Percentiles rank a stretch among this genome's conserved stretches.
Conservation (phyloP, 2,329 filamentous ascomycete species). For the Zymoseptoria ardabiliae region DNA sequence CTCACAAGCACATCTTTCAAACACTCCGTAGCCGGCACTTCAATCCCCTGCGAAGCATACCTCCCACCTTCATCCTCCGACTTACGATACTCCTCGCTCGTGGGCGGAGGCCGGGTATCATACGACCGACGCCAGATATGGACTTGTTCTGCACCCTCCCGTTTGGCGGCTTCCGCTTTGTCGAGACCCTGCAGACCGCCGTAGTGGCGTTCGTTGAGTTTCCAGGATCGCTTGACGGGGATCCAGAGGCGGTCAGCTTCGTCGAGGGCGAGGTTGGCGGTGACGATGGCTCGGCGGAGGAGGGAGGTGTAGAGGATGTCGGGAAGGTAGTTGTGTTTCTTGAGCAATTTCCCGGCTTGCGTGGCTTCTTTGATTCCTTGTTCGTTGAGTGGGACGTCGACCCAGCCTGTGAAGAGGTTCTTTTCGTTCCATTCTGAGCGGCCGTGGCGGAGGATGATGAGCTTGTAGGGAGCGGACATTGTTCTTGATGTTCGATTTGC, state of each 20-base stretch:
- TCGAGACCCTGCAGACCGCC: slow-evolving; percentile 9
- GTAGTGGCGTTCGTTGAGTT: slow-evolving; percentile 9
- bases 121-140: slow-evolving; percentile 6
- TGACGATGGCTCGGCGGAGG: slow-evolving; percentile 9
- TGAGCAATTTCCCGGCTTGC: slow-evolving; percentile 9
- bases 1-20: slow-evolving; percentile 10
- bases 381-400: slow-evolving; percentile 11
- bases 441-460: slow-evolving; percentile 14
- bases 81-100: slow-evolving; percentile 6
- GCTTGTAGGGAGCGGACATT: slow-evolving; percentile 1
- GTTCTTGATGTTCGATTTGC: not conserved
- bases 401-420: slow-evolving; percentile 15
- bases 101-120: slow-evolving; percentile 2
- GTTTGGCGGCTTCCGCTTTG: slow-evolving; percentile 6
- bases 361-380: slow-evolving; percentile 9
- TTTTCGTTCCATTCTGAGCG: slow-evolving; percentile 12
- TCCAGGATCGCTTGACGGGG: slow-evolving; percentile 6
- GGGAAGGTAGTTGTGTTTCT: slow-evolving; percentile 6
- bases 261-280: slow-evolving; percentile 7
- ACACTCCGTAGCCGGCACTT: slow-evolving; percentile 10
- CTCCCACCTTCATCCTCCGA: slow-evolving; percentile 7
- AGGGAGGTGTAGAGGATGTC: slow-evolving; percentile 9
- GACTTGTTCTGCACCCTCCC: slow-evolving; percentile 8
- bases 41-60: slow-evolving; percentile 1
- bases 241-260: slow-evolving; percentile 6